Conservation (phyloP, 148 eudicot genomes). For the Chenopodium formosanum region DNA sequence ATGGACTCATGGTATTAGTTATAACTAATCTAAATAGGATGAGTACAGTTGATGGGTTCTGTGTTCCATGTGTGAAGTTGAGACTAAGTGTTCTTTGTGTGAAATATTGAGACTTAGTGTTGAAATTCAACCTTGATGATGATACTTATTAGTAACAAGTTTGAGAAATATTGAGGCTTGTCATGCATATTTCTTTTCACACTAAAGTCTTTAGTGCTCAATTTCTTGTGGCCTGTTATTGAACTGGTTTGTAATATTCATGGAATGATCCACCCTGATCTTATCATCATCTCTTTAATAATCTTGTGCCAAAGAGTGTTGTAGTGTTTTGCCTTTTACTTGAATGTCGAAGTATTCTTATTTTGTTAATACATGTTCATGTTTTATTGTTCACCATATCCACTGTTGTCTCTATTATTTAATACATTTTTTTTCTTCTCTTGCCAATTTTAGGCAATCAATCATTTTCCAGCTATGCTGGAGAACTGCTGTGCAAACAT, state of each 20-base stretch:
- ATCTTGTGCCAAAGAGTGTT: neutral
- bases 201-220: neutral
- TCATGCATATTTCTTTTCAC: neutral
- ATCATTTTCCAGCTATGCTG: conserved; percentile 34
- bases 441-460: conserved; percentile 44
- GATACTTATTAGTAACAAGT: neutral
- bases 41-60: neutral
- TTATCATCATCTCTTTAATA: neutral
- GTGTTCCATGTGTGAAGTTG: neutral
- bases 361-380: neutral
- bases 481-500: conserved; percentile 28
- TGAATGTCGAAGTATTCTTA: neutral
- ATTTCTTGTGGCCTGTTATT: neutral
- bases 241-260: neutral
- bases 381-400: neutral
- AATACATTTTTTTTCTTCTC: neutral
- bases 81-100: neutral
- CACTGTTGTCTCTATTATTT: neutral
- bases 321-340: neutral
- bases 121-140: neutral
- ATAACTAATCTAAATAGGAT: neutral
- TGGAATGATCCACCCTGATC: neutral
- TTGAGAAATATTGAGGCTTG: neutral
- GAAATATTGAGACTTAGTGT: neutral
- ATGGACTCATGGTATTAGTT: neutral